These are phyloP conservation scores for Thalassiosira profunda DNA, from an alignment of 108 stramenopile genomes.

Conservation along the genomic window DNA sequence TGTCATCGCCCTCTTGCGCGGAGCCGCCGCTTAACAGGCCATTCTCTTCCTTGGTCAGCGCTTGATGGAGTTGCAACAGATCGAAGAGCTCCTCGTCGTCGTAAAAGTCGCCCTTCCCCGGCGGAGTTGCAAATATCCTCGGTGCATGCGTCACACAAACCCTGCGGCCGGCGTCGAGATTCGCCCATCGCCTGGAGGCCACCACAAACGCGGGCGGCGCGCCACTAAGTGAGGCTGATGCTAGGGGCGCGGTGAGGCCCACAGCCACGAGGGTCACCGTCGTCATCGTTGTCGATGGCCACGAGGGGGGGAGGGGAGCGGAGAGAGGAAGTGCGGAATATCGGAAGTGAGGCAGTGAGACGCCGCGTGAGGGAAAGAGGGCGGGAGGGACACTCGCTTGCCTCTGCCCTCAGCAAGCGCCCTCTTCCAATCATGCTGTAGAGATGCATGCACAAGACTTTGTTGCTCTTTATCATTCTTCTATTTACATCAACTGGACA, in stretches of 20 bases:
- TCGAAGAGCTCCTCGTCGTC: slow-evolving; percentile 67
- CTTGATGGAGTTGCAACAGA: slow-evolving; percentile 60
- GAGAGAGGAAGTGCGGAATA: too few relatives aligned
- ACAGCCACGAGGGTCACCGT: not conserved
- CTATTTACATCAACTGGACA: too few relatives aligned
- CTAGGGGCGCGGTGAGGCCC: not conserved
- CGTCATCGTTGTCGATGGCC: too few relatives aligned
- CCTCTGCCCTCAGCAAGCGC: too few relatives aligned
- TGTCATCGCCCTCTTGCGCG: slow-evolving; percentile 11
- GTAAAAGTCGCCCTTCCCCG: slow-evolving; percentile 70
- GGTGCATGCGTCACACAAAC: not conserved
- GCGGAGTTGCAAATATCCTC: slow-evolving; percentile 12
- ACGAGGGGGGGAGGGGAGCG: too few relatives aligned
- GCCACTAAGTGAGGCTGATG: not conserved
- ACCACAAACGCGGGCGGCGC: not conserved
- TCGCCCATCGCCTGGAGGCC: not conserved
- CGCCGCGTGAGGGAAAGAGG: too few relatives aligned
- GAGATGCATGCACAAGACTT: too few relatives aligned
- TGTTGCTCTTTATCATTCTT: too few relatives aligned
- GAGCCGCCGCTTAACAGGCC: not conserved
- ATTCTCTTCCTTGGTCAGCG: slow-evolving; percentile 27
- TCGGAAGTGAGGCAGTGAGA: too few relatives aligned
- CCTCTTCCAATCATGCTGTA: too few relatives aligned
- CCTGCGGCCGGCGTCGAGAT: not conserved
- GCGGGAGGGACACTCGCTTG: too few relatives aligned